Percentiles rank a stretch among this genome's conserved stretches.
These are phyloP conservation scores for Phycomyces blakesleeanus DNA, from an alignment of 192 early-diverging fungal species.

Conservation along the genomic window DNA sequence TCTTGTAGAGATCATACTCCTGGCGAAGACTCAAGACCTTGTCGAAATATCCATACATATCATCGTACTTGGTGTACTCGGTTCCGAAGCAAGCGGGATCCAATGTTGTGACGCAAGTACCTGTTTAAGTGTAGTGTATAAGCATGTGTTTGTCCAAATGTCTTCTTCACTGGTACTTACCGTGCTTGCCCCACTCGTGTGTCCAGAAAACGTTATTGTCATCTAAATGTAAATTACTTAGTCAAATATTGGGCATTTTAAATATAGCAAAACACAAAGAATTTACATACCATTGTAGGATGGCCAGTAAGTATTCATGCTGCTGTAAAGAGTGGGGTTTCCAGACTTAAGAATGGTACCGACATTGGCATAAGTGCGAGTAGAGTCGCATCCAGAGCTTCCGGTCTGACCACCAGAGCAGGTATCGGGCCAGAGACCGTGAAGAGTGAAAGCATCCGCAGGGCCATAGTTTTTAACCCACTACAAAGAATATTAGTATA, in stretches of 20 bases:
- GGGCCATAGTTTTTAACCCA: conserved; percentile 61
- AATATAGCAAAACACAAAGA: too few species aligned
- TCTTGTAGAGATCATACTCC: conserved; percentile 53
- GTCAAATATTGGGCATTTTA: too few species aligned
- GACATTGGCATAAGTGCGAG: conserved; percentile 53
- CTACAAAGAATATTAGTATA: conserved; percentile 21
- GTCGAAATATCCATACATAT: conserved; percentile 58
- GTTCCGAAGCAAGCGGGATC: conserved; percentile 54
- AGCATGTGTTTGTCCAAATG: not conserved
- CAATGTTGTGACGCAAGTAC: conserved; percentile 66
- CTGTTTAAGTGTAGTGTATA: not conserved
- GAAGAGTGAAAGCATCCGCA: conserved; percentile 60
- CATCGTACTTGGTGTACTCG: conserved; percentile 43
- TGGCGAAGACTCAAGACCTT: conserved; percentile 48
- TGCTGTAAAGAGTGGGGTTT: conserved; percentile 34
- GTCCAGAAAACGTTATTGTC: conserved; percentile 75
- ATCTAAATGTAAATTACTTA: too few species aligned
- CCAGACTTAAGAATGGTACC: conserved; percentile 41
- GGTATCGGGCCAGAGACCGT: conserved; percentile 79
- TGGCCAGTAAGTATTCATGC: conserved; percentile 65
- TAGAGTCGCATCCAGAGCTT: conserved; percentile 53
- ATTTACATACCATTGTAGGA: conserved; percentile 48
- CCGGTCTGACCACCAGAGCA: conserved; percentile 38
- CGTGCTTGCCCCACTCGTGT: conserved; percentile 83
- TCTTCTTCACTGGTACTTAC: conserved; percentile 44